Evolutionary conservation across 768 basidiomycete species (phyloP).

Genomic region (Lentinula sp.): DNA sequence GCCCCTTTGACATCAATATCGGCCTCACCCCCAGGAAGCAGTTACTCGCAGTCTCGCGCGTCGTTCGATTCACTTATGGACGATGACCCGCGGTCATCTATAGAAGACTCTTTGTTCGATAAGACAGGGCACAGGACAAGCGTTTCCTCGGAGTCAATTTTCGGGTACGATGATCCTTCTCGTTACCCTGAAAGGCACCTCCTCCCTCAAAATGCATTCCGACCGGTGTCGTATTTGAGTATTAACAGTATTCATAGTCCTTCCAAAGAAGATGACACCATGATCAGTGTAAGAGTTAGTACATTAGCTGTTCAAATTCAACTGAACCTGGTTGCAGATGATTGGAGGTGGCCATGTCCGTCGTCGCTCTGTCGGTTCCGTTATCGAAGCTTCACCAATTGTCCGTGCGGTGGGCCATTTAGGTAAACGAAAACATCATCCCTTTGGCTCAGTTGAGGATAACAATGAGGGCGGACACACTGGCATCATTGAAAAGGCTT

Average conservation of each 20-base stretch:
- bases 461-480: conserved; percentile 12
- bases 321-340: conserved; percentile 42
- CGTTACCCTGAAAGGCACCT: conserved; percentile 25
- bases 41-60: conserved; percentile 1
- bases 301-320: not conserved
- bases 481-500: conserved; percentile 53
- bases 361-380: conserved; percentile 58
- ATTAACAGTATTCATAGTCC: conserved; percentile 42
- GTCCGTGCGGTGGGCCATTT: conserved; percentile 38
- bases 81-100: conserved; percentile 32
- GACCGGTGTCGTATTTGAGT: conserved; percentile 63
- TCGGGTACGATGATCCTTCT: conserved; percentile 43
- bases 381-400: conserved; percentile 68
- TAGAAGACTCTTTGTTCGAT: conserved; percentile 57
- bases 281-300: conserved; percentile 57
- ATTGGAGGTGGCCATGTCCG: conserved; percentile 72
- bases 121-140: conserved; percentile 49
- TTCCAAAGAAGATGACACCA: conserved; percentile 68
- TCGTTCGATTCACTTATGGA: conserved; percentile 50
- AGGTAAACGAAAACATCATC: conserved; percentile 44
- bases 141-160: conserved; percentile 53
- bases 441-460: conserved; percentile 22
- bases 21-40: conserved; percentile 53
- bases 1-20: conserved; percentile 58
- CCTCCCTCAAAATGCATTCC: conserved; percentile 46